phyloP scores from a whole-genome alignment of 2,329 filamentous ascomycete species.

The Phialemoniopsis sp. region DNA sequence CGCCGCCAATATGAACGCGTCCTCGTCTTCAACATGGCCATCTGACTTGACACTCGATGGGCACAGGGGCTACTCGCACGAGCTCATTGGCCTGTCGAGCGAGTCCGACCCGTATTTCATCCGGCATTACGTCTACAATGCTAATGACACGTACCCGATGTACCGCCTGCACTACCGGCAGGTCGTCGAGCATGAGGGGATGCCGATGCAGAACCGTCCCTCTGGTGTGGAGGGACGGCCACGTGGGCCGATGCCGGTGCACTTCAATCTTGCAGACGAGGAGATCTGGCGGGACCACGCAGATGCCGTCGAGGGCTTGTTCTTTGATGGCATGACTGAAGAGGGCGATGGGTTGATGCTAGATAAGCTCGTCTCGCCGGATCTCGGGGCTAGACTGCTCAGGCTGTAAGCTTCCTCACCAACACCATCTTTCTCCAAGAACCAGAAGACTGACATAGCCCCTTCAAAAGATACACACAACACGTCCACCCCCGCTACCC shows the following conservation, averaged over 20 bases:
- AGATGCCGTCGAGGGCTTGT: conserved; percentile 9
- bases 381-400: conserved; percentile 10
- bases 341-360: conserved; percentile 10
- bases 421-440: too few species aligned
- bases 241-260: conserved; percentile 7
- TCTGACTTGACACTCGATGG: conserved; percentile 12
- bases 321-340: conserved; percentile 8
- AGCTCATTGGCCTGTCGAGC: conserved; percentile 15
- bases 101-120: conserved; percentile 17
- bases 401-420: conserved; percentile 6
- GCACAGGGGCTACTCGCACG: conserved; percentile 12
- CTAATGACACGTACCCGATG: conserved; percentile 15
- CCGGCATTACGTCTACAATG: conserved; percentile 14
- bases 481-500: conserved; percentile 15
- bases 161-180: conserved; percentile 16
- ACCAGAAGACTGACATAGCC: too few species aligned
- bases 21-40: conserved; percentile 2
- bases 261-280: conserved; percentile 15
- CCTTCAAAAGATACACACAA: conserved; percentile 10
- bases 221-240: too few species aligned
- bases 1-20: too few species aligned
- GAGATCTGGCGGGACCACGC: conserved; percentile 14
- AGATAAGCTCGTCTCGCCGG: conserved; percentile 10
- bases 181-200: conserved; percentile 9
- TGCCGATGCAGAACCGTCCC: background rate